Base-by-base conservation (phyloP, 306 rosid genomes). In the Crotalaria pallida region DNA sequence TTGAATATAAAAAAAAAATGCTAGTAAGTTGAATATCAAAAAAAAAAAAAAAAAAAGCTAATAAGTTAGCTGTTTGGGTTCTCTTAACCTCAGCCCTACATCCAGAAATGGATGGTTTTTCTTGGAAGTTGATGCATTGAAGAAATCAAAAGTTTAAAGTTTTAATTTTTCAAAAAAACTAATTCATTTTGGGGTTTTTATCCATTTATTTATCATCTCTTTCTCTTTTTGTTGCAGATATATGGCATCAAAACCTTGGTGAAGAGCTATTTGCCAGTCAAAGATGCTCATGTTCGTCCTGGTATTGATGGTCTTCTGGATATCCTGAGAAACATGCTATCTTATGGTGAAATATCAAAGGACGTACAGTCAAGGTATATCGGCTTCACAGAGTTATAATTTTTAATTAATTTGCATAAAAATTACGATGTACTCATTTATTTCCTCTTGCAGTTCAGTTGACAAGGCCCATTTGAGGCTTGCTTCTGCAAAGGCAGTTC, bases 401-500 rank as follows among this genome's bases (percentile, higher is more conserved):
- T 71, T 43, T 43, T 44, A 18, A 12, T 51, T 59, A 31, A 43
- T 24, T 65, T 33, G 41, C 45, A 34, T 60, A 73, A 49, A 38
- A 34, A 36, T 16, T 49, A 10, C 76, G 18, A 63, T 75, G 23
- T 65, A 36, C 73, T 71, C 63, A 58, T 62, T 65, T 71, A 72
- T 79, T 34, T 62, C 41, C 74, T 80, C 77, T 72, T 81, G 78
- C 95, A 94, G 99, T 78, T 85, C 85, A 74, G 95, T 89, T 69
- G 99, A 94, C 71, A 91, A 89, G 90, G 97, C 88, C 71, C 96
- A 94, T 83, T 58, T 94, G 82, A 88, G 83, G 77, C 97, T 94
- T 77, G 96, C 99, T 66, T 78, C 99, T 65, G 99, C 97, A 15
- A 94, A 94, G 87, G 99, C 97, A 0, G 79, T 94, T 75, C 92